Conservation (phyloP, 108 stramenopile species). For the Hondaea fermentalgiana region DNA sequence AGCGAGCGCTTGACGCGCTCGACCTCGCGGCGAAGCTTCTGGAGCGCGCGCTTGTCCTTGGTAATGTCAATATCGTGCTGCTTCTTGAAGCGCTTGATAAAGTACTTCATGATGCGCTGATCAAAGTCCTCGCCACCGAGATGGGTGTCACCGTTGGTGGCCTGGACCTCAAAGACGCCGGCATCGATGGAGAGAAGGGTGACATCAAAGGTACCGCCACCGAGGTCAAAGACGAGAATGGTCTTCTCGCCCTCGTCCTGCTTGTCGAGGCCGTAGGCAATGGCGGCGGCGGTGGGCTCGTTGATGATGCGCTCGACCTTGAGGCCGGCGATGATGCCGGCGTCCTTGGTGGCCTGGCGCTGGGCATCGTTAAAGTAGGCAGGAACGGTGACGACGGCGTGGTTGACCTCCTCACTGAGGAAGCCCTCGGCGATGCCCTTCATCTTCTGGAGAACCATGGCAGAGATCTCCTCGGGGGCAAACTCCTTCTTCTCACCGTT, state of each 20-base stretch:
- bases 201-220: conserved; percentile 96
- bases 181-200: conserved; percentile 63
- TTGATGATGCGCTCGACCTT: conserved; percentile 89
- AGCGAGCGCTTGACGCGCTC: conserved; percentile 70
- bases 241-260: conserved; percentile 69
- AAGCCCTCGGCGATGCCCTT: conserved; percentile 79
- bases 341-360: conserved; percentile 90
- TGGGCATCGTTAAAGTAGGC: conserved; percentile 97
- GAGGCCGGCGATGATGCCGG: conserved; percentile 85
- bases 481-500: conserved; percentile 57
- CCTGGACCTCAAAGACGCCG: conserved; percentile 74
- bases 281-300: conserved; percentile 95
- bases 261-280: conserved; percentile 87
- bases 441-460: conserved; percentile 87
- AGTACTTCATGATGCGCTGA: conserved; percentile 69
- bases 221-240: conserved; percentile 93
- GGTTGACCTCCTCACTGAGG: conserved; percentile 65
- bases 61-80: conserved; percentile 51
- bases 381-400: conserved; percentile 91
- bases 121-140: conserved; percentile 88
- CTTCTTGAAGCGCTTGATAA: conserved; percentile 62
- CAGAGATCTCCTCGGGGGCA: conserved; percentile 89
- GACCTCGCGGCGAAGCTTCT: conserved; percentile 59
- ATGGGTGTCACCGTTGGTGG: conserved; percentile 79
- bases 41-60: conserved; percentile 54